phyloP scores from a whole-genome alignment of 345 rosid species.

The Melaleuca alternifolia region DNA sequence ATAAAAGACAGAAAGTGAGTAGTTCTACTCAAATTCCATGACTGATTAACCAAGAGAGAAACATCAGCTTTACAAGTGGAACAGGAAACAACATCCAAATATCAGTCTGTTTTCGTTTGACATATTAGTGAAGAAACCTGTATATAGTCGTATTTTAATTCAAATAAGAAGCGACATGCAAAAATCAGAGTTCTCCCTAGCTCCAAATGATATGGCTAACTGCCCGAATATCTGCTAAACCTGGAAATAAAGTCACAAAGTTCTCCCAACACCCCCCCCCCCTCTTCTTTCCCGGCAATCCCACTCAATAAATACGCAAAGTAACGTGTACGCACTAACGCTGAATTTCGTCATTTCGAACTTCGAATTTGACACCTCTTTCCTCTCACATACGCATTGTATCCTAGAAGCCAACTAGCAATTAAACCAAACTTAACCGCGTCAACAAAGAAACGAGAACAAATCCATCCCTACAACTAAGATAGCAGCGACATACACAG shows the following conservation, averaged over 20 bases:
- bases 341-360: not conserved
- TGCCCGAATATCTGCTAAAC: not conserved
- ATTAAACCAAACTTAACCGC: not conserved
- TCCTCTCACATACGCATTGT: not conserved
- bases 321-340: not conserved
- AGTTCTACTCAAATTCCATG: not conserved
- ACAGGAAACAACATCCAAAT: not conserved
- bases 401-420: not conserved
- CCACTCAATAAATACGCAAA: not conserved
- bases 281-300: not conserved
- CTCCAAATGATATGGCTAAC: not conserved
- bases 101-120: not conserved
- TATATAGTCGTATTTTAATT: not conserved
- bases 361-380: not conserved
- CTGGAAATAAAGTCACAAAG: not conserved
- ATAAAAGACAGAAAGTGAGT: not conserved
- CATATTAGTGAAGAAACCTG: not conserved
- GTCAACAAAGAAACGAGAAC: not conserved
- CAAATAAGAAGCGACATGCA: not conserved
- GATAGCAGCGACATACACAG: not conserved
- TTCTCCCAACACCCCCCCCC: no score
- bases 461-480: not conserved
- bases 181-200: not conserved
- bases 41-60: not conserved
- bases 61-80: not conserved